Conservation (phyloP, 2,329 filamentous ascomycete species). For the Monilinia aucupariae region DNA sequence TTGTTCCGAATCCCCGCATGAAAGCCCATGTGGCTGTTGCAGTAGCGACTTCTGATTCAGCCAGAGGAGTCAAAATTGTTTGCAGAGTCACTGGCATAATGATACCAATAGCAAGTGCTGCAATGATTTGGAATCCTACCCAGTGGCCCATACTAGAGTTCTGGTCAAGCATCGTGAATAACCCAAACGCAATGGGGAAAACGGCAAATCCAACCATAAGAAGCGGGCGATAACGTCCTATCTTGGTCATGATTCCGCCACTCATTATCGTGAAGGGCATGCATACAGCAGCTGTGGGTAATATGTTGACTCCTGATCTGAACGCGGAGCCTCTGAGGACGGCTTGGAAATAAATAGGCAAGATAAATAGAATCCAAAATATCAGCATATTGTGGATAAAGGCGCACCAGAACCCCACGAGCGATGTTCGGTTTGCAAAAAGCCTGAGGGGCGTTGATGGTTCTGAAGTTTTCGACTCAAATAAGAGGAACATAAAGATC, state of each 20-base stretch:
- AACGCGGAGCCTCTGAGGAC: constrained; percentile 36
- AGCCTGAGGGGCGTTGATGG: constrained; percentile 16
- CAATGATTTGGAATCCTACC: not conserved
- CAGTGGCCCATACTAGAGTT: constrained; percentile 31
- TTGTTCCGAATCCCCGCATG: constrained; percentile 17
- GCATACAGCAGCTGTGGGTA: constrained; percentile 30
- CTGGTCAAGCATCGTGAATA: constrained; percentile 39
- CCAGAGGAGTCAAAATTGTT: constrained; percentile 38
- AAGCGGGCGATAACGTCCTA: constrained; percentile 29
- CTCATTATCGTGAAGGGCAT: not conserved
- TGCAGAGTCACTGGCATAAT: constrained; percentile 27
- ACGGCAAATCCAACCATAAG: constrained; percentile 32
- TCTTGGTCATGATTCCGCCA: not conserved
- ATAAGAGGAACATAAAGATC: constrained; percentile 33
- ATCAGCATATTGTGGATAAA: constrained; percentile 38
- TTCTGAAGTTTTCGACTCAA: constrained; percentile 7
- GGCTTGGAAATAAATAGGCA: constrained; percentile 46
- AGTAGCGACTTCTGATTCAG: constrained; percentile 15
- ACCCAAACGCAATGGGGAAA: constrained; percentile 29
- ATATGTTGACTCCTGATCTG: constrained; percentile 39
- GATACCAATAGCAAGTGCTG: constrained; percentile 7
- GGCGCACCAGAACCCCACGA: constrained; percentile 32
- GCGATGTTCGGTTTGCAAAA: constrained; percentile 16
- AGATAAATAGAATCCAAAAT: constrained; percentile 39
- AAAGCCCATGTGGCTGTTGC: constrained; percentile 18